Conservation (phyloP, 2,329 filamentous ascomycete genomes). For the Colletotrichum magnum region DNA sequence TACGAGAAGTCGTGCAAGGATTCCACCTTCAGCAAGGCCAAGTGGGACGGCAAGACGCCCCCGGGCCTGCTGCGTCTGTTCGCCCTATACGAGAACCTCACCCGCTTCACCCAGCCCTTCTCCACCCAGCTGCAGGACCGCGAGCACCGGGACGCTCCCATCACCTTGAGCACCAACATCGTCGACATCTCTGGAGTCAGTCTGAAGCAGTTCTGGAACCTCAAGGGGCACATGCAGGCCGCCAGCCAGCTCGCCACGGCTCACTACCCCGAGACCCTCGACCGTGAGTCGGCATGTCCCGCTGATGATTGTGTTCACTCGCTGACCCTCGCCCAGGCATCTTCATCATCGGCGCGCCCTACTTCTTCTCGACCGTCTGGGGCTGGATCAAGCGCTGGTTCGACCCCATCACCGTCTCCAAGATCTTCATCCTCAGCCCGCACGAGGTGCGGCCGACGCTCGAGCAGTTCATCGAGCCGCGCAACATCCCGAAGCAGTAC, state of each 20-base stretch:
- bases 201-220: constrained; percentile 94
- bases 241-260: constrained; percentile 90
- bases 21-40: constrained; percentile 71
- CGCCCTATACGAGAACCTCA: constrained; percentile 93
- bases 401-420: constrained; percentile 91
- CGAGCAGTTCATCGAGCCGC: constrained; percentile 82
- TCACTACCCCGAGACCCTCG: constrained; percentile 94
- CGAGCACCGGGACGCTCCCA: constrained; percentile 82
- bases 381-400: constrained; percentile 97
- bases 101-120: constrained; percentile 87
- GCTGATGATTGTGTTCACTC: neutral
- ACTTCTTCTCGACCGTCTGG: constrained; percentile 95
- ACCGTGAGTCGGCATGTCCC: constrained; percentile 75
- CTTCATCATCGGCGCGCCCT: constrained; percentile 87
- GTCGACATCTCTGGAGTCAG: constrained; percentile 92
- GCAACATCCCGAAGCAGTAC: constrained; percentile 90
- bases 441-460: constrained; percentile 84
- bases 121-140: constrained; percentile 83
- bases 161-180: constrained; percentile 94
- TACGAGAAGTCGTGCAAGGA: constrained; percentile 79
- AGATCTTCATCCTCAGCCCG: constrained; percentile 90
- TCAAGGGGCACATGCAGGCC: constrained; percentile 94
- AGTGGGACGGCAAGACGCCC: constrained; percentile 76
- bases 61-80: constrained; percentile 88
- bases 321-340: constrained; percentile 53